Percentiles rank a stretch among this genome's conserved stretches.
Evolutionary conservation across 31 red algal species (phyloP).

Genomic region (Asparagopsis taxiformis): DNA sequence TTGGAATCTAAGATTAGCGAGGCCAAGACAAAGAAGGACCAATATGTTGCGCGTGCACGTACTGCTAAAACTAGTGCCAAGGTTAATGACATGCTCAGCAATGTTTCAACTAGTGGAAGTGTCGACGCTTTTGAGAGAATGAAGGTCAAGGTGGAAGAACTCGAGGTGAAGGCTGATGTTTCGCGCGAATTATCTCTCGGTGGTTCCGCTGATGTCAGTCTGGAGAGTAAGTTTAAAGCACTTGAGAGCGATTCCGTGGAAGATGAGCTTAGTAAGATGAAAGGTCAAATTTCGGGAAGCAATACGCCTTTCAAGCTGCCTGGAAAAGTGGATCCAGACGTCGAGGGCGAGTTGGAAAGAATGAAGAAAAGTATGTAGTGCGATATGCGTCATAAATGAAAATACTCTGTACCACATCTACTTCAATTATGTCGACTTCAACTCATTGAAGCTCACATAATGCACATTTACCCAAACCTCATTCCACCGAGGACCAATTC

Average conservation of each 20-base stretch:
- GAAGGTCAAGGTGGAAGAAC: slow-evolving; percentile 96
- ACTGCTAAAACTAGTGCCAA: slow-evolving; percentile 96
- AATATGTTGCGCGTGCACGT: slow-evolving; percentile 89
- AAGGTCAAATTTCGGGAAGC: slow-evolving; percentile 61
- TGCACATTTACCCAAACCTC: no score
- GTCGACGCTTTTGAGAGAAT: slow-evolving; percentile 98
- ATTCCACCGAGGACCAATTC: no score
- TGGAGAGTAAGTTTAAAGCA: slow-evolving; percentile 93
- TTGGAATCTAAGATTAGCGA: slow-evolving; percentile 94
- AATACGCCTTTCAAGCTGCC: slow-evolving; percentile 47
- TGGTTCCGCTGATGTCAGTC: slow-evolving; percentile 64
- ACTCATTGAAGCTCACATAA: no score
- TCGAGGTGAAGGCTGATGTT: slow-evolving; percentile 93
- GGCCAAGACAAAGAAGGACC: slow-evolving; percentile 93
- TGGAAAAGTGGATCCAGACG: slow-evolving; percentile 64
- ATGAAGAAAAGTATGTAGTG: slow-evolving; percentile 71
- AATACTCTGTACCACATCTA: not conserved
- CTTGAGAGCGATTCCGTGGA: slow-evolving; percentile 92
- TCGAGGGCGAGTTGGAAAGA: slow-evolving; percentile 85
- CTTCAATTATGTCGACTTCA: no score
- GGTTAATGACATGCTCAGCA: slow-evolving; percentile 96
- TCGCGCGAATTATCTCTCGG: slow-evolving; percentile 72
- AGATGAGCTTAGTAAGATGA: slow-evolving; percentile 93
- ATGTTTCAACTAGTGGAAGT: slow-evolving; percentile 65
- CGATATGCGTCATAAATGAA: not conserved